Evolutionary conservation across 805 yeast species (phyloP), one percentile per base, ranked within the genome.

Genomic region (Hanseniaspora thailandica): DNA sequence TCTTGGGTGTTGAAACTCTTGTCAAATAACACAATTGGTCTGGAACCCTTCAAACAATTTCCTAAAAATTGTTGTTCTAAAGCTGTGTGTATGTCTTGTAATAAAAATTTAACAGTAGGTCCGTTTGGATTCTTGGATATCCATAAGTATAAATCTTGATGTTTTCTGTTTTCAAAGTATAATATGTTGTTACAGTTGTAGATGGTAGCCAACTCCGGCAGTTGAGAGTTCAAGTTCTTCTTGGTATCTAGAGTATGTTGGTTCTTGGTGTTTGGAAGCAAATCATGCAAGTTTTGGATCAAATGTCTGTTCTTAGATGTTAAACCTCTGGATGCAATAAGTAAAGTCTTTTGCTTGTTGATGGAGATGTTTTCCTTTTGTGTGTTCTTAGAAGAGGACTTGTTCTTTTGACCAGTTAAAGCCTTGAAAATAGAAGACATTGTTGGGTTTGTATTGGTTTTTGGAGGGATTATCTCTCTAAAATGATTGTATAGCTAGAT

Each of bases 41-140:
- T 80, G 15, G 97, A 87, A 5, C 98, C 98, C 67, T 84, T 86
- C 58, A 93, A 73, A 65, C 96, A 87, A 71, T 93, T 93, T 49
- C 98, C 98, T 12, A 96, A 88, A 71, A 93, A 93, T 66, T 93
- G 89, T 58, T 93, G 74, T 69, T 93, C 98, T 64, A 89, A 96
- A 74, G 88, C 79, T 33, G 97, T 93, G 69, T 93, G 97, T 70
- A 93, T 75, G 69, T 93, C 93, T 70, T 90, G 96, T 56, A 93
- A 77, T 66, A 84, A 93, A 68, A 93, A 90, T 69, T 93, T 93
- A 62, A 86, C 72, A 23, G 97, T 90, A 56, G 98, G 98, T 1
- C 98, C 98, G 66, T 93, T 90, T 41, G 98, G 98, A 28, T 97
- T 93, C 69, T 93, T 90, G 33, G 96, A 79, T 58, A 93, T 68